Conservation (phyloP, 176 grass and related monocot species). For the Oryza meridionalis region DNA sequence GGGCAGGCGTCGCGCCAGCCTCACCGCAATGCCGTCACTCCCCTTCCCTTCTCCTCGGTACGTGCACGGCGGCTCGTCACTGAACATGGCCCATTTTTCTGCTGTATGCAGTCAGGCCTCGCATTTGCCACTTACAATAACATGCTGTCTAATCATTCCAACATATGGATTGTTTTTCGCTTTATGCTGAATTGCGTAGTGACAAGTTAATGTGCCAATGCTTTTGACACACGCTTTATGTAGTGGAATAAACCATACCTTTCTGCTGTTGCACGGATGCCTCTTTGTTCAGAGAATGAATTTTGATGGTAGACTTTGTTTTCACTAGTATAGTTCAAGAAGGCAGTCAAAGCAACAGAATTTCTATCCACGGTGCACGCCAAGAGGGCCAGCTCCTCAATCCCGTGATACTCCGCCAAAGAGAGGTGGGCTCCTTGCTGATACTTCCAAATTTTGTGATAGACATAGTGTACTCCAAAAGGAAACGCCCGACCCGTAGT, state of each 20-base stretch:
- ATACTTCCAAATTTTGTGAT: not conserved
- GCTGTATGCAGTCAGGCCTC: not conserved
- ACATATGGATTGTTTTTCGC: not conserved
- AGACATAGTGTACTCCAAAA: not conserved
- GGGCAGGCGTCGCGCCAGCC: constrained; percentile 37
- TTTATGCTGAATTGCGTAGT: constrained; percentile 11
- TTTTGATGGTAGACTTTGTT: constrained; percentile 25
- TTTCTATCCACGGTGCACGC: constrained; percentile 71
- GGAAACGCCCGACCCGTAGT: constrained; percentile 12
- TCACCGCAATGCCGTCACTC: constrained; percentile 46
- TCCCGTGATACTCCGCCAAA: constrained; percentile 91
- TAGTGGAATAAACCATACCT: not conserved
- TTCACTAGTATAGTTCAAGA: constrained; percentile 63
- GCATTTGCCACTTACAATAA: constrained; percentile 16
- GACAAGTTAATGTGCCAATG: constrained; percentile 24
- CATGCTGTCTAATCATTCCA: constrained; percentile 11
- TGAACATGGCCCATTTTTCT: not conserved
- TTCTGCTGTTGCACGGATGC: constrained; percentile 12
- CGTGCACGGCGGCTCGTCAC: constrained; percentile 17
- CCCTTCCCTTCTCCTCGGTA: constrained; percentile 67
- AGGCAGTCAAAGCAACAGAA: constrained; percentile 66
- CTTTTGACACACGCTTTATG: constrained; percentile 34
- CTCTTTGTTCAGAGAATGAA: not conserved
- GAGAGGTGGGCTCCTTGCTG: constrained; percentile 71
- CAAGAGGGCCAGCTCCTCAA: constrained; percentile 74